phyloP scores from a whole-genome alignment of 352 stramenopile species.

The Phytophthora capsici region DNA sequence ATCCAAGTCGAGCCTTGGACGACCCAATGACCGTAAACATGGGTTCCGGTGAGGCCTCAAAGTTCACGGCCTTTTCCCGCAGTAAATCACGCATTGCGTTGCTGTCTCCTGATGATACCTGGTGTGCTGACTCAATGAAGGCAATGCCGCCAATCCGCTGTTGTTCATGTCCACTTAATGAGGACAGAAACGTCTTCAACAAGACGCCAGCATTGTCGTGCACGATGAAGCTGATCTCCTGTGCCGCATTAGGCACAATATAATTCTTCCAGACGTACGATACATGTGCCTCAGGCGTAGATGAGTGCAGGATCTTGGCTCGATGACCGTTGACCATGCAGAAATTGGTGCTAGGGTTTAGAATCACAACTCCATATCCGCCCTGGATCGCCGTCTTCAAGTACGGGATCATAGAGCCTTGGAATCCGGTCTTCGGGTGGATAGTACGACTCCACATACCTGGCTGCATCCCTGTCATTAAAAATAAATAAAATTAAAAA shows the following conservation, averaged over 20 bases:
- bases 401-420: constrained; percentile 90
- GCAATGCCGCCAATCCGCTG: constrained; percentile 77
- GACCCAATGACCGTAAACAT: constrained; percentile 88
- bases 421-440: constrained; percentile 82
- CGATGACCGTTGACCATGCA: constrained; percentile 80
- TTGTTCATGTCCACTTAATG: constrained; percentile 62
- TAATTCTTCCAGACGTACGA: constrained; percentile 90
- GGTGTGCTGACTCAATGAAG: constrained; percentile 86
- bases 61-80: constrained; percentile 79
- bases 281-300: constrained; percentile 78
- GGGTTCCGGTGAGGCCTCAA: constrained; percentile 78
- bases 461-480: constrained; percentile 57
- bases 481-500: not conserved
- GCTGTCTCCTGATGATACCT: constrained; percentile 65
- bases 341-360: constrained; percentile 88
- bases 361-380: constrained; percentile 80
- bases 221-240: constrained; percentile 88
- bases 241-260: constrained; percentile 77
- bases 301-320: constrained; percentile 84
- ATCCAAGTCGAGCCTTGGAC: constrained; percentile 74
- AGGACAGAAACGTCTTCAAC: constrained; percentile 75
- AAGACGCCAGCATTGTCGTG: constrained; percentile 74
- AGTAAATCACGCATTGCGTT: constrained; percentile 64
- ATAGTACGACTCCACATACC: constrained; percentile 78
- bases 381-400: constrained; percentile 87